A percentile compares a stretch with the other conserved stretches of the same genome.
Conservation (phyloP, 2,329 filamentous ascomycete genomes). For the Uncinocarpus reesii region DNA sequence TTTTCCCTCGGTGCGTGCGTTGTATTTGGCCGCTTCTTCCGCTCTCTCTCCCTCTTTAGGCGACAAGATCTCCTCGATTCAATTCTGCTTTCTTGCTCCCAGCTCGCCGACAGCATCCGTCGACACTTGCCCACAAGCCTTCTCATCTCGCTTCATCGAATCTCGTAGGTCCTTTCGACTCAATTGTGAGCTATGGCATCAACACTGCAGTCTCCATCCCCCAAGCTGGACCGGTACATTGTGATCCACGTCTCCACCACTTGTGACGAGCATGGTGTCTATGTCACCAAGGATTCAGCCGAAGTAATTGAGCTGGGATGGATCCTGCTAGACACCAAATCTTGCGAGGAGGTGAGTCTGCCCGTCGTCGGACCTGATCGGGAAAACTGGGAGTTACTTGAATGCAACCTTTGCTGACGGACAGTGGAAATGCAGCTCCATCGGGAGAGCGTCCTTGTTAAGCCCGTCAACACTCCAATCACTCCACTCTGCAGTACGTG, state of each 20-base stretch:
- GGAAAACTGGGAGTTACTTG: no score
- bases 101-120: not conserved
- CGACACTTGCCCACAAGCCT: not conserved
- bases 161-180: not conserved
- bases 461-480: conserved; percentile 96
- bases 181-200: conserved; percentile 30
- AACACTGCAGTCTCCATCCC: conserved; percentile 42
- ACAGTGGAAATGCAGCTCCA: conserved; percentile 55
- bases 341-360: conserved; percentile 69
- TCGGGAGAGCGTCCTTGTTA: conserved; percentile 91
- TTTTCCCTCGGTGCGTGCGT: conserved; percentile 4
- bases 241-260: conserved; percentile 98
- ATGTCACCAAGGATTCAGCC: conserved; percentile 97
- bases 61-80: conserved; percentile 1
- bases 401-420: conserved; percentile 15
- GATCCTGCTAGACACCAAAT: conserved; percentile 89
- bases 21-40: not conserved
- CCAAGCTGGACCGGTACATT: conserved; percentile 87
- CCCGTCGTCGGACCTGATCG: not conserved
- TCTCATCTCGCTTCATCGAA: not conserved
- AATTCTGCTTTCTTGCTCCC: not conserved
- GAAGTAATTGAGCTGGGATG: conserved; percentile 98
- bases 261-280: conserved; percentile 97
- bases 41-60: conserved; percentile 10
- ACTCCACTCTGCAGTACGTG: conserved; percentile 96